phyloP scores from a whole-genome alignment of 1,284 basidiomycete species.

The Boletus mariae region DNA sequence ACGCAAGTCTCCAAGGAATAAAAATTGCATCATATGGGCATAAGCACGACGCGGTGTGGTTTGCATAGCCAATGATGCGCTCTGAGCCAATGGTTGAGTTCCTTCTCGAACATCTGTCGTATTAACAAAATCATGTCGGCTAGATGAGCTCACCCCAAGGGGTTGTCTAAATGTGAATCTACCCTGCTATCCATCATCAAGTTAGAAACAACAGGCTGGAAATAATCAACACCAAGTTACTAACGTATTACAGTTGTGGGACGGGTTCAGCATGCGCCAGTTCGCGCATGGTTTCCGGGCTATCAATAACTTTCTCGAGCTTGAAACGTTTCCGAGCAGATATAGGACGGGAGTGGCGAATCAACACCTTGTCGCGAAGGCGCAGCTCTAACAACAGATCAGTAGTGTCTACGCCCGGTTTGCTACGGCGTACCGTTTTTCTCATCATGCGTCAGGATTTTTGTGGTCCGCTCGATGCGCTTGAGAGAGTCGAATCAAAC shows the following conservation, averaged over 20 bases:
- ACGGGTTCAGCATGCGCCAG: constrained; percentile 20
- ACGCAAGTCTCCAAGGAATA: constrained; percentile 26
- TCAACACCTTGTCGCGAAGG: constrained; percentile 64
- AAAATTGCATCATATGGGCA: constrained; percentile 36
- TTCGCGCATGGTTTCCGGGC: constrained; percentile 61
- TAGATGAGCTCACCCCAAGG: constrained; percentile 15
- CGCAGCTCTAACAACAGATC: constrained; percentile 49
- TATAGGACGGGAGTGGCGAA: constrained; percentile 74
- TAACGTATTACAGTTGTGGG: constrained; percentile 7
- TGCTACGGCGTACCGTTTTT: constrained; percentile 45
- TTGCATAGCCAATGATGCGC: not conserved
- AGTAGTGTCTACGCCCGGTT: constrained; percentile 3
- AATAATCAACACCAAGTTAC: not conserved
- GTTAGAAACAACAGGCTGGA: not conserved
- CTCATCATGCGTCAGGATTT: constrained; percentile 72
- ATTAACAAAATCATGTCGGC: constrained; percentile 11
- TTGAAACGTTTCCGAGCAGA: constrained; percentile 74
- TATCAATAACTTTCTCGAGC: constrained; percentile 61
- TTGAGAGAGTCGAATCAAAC: constrained; percentile 29
- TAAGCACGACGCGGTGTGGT: not conserved
- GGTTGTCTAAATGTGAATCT: not conserved
- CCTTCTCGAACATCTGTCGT: constrained; percentile 7
- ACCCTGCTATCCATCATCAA: not conserved
- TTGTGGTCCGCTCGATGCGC: constrained; percentile 70
- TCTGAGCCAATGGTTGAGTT: constrained; percentile 1